A percentile compares a stretch with the other conserved stretches of the same genome.
Evolutionary conservation across 2,329 filamentous ascomycete species (phyloP).

Genomic region (Exophiala viscosa): DNA sequence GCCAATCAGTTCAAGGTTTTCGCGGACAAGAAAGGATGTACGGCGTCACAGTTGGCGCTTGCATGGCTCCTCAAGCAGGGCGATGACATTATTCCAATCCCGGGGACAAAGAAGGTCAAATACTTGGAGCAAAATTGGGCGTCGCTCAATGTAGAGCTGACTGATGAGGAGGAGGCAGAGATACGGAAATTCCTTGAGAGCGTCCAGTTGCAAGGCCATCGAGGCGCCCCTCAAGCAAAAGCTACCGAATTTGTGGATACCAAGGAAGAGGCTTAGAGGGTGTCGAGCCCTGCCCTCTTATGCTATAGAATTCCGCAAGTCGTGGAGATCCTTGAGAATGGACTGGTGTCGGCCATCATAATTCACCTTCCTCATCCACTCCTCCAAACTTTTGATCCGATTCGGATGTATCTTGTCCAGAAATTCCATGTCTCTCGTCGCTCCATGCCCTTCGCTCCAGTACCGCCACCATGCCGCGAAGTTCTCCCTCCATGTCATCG

Average conservation of each 20-base stretch:
- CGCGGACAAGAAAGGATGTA: constrained; percentile 22
- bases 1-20: constrained; percentile 40
- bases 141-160: constrained; percentile 28
- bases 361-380: constrained; percentile 40
- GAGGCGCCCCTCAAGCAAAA: no score
- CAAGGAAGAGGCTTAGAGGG: no score
- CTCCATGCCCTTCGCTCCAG: constrained; percentile 36
- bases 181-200: neutral
- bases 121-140: constrained; percentile 45
- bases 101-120: constrained; percentile 50
- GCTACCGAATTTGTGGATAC: no score
- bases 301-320: neutral
- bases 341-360: constrained; percentile 2
- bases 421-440: constrained; percentile 46
- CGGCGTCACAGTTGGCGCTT: constrained; percentile 17
- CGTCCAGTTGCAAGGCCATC: neutral
- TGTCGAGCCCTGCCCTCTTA: no score
- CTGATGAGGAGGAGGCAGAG: constrained; percentile 25
- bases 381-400: constrained; percentile 45
- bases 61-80: constrained; percentile 41
- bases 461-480: constrained; percentile 51
- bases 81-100: constrained; percentile 59
- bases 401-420: constrained; percentile 51
- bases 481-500: constrained; percentile 43
- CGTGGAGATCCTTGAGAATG: constrained; percentile 3